Percentiles rank a stretch among this genome's conserved stretches.
phyloP scores from a whole-genome alignment of 257 asterid genomes.

The Forsythia suspensa region DNA sequence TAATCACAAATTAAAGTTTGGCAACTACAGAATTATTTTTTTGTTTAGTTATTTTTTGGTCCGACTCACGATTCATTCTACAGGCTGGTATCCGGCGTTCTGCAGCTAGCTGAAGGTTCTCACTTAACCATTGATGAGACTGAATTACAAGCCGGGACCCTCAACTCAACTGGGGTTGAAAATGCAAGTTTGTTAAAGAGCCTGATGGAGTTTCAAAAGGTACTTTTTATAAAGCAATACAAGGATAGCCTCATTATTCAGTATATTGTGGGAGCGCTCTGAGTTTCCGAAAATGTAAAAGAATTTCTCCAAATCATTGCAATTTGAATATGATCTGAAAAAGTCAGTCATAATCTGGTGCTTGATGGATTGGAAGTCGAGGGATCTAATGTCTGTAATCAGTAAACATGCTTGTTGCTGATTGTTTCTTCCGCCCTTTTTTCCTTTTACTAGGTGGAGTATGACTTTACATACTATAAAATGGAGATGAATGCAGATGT shows the following conservation, averaged over 20 bases:
- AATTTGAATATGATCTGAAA: neutral
- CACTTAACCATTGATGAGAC: constrained; percentile 87
- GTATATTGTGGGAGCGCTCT: neutral
- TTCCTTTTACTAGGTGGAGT: constrained; percentile 55
- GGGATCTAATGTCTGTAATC: neutral
- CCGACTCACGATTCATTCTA: constrained; percentile 6
- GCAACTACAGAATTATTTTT: neutral
- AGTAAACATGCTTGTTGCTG: neutral
- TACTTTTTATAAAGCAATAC: constrained; percentile 9
- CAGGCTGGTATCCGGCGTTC: constrained; percentile 66
- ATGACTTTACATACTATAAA: constrained; percentile 85
- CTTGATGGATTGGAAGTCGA: neutral
- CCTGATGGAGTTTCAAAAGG: constrained; percentile 74
- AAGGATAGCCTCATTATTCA: neutral
- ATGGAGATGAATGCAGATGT: constrained; percentile 82
- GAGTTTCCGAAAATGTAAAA: neutral
- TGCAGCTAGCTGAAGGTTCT: constrained; percentile 88
- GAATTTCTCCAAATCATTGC: neutral
- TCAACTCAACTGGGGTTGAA: constrained; percentile 64
- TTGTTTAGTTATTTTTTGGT: neutral
- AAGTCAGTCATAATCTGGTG: neutral
- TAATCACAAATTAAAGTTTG: constrained; percentile 21
- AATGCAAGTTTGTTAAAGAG: constrained; percentile 57
- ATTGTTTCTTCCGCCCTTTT: neutral
- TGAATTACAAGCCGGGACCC: constrained; percentile 60